Percentiles rank a stretch among this genome's conserved stretches.
Conservation (phyloP, 23 red algal species). For the Rhodosorus marinus region DNA sequence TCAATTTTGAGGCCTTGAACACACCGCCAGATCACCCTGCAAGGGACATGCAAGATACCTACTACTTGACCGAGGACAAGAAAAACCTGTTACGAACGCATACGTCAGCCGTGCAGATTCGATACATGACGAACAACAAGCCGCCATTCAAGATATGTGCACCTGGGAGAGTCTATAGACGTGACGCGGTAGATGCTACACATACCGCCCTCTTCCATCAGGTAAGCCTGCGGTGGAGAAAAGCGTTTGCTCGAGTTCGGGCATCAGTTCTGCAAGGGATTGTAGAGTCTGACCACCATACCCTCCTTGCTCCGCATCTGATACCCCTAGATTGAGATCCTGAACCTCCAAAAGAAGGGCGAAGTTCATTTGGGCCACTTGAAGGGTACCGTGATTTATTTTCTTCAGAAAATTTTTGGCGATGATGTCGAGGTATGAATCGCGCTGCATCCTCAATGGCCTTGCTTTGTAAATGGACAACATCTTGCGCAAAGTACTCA, state of each 20-base stretch:
- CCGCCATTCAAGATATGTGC: conserved; percentile 52
- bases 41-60: conserved; percentile 70
- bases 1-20: conserved; percentile 60
- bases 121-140: conserved; percentile 59
- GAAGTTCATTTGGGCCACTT: conserved; percentile 23
- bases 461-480: too few relatives aligned
- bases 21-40: conserved; percentile 52
- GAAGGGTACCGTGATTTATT: conserved; percentile 36
- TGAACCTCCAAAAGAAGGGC: conserved; percentile 29
- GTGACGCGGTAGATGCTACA: conserved; percentile 40
- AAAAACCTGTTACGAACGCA: conserved; percentile 35
- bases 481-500: too few relatives aligned
- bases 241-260: not conserved
- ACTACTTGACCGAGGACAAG: conserved; percentile 26
- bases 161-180: conserved; percentile 52
- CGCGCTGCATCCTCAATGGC: too few relatives aligned
- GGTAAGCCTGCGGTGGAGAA: too few relatives aligned
- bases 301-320: too few relatives aligned
- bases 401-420: conserved; percentile 55
- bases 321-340: too few relatives aligned
- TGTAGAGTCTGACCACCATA: too few relatives aligned
- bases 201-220: conserved; percentile 55
- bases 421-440: conserved; percentile 38
- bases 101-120: conserved; percentile 46
- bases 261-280: too few relatives aligned